Evolutionary conservation across 2,329 filamentous ascomycete species (phyloP).

Genomic region (Apiospora arundinis): DNA sequence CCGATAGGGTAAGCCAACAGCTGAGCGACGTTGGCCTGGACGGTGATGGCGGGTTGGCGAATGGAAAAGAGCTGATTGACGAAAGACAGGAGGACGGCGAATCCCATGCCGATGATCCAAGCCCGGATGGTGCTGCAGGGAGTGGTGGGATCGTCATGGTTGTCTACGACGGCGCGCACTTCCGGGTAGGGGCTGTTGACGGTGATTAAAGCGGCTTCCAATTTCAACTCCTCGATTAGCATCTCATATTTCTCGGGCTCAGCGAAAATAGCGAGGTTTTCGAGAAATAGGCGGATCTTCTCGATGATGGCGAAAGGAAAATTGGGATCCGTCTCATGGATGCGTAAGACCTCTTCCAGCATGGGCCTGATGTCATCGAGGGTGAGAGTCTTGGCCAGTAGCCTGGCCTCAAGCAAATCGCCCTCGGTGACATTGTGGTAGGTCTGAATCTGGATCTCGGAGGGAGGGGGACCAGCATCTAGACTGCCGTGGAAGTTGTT

Average conservation of each 20-base stretch:
- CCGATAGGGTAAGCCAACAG: constrained; percentile 48
- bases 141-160: constrained; percentile 45
- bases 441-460: constrained; percentile 4
- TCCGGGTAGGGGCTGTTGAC: constrained; percentile 48
- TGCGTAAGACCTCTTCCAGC: constrained; percentile 46
- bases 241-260: constrained; percentile 44
- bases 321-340: constrained; percentile 54
- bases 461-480: not conserved
- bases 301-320: constrained; percentile 50
- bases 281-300: constrained; percentile 48
- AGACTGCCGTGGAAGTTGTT: not conserved
- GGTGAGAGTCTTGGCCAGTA: constrained; percentile 31
- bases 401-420: constrained; percentile 34
- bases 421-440: constrained; percentile 35
- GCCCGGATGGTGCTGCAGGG: constrained; percentile 50
- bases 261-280: constrained; percentile 34
- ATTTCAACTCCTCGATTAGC: constrained; percentile 43
- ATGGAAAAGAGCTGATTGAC: constrained; percentile 50
- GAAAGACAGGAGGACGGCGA: constrained; percentile 40
- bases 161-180: constrained; percentile 53
- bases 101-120: constrained; percentile 46
- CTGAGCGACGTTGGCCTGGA: constrained; percentile 49
- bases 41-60: constrained; percentile 47
- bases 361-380: constrained; percentile 36
- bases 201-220: constrained; percentile 41